Conservation (phyloP, 345 rosid genomes). For the Iberis pinnata region DNA sequence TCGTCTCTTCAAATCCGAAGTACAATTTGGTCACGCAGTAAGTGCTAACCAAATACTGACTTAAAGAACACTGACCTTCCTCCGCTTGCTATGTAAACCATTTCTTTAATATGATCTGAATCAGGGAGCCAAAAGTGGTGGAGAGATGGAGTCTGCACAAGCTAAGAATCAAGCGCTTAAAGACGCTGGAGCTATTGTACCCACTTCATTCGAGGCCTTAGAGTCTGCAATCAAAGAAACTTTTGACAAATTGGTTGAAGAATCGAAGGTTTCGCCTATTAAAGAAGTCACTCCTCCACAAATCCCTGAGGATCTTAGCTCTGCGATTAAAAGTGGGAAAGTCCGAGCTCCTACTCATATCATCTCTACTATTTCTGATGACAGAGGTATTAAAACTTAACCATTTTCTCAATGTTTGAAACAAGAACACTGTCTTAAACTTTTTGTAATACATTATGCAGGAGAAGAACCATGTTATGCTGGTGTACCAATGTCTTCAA, state of each 20-base stretch:
- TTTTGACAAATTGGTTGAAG: constrained; percentile 84
- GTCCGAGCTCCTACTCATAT: constrained; percentile 96
- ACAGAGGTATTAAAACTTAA: constrained; percentile 60
- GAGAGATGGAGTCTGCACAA: constrained; percentile 98
- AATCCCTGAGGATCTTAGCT: constrained; percentile 93
- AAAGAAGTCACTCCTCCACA: constrained; percentile 85
- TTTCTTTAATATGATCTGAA: constrained; percentile 18
- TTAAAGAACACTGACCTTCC: background rate
- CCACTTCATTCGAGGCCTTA: constrained; percentile 83
- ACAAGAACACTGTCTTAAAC: background rate
- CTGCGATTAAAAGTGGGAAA: constrained; percentile 94
- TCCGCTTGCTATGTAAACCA: background rate
- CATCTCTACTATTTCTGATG: constrained; percentile 95
- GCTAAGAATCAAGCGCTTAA: constrained; percentile 92
- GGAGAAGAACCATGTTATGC: constrained; percentile 99
- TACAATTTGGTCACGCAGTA: constrained; percentile 98
- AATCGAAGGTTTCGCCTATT: constrained; percentile 59
- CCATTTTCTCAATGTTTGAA: background rate
- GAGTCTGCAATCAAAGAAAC: constrained; percentile 77
- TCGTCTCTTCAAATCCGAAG: constrained; percentile 92
- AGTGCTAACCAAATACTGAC: constrained; percentile 27
- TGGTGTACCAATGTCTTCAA: constrained; percentile 97
- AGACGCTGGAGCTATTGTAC: constrained; percentile 92
- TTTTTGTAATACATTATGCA: constrained; percentile 20
- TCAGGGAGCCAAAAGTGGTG: constrained; percentile 99